These are phyloP conservation scores for Xylaria telfairii DNA, from an alignment of 495 filamentous ascomycete species.

Conservation along the genomic window DNA sequence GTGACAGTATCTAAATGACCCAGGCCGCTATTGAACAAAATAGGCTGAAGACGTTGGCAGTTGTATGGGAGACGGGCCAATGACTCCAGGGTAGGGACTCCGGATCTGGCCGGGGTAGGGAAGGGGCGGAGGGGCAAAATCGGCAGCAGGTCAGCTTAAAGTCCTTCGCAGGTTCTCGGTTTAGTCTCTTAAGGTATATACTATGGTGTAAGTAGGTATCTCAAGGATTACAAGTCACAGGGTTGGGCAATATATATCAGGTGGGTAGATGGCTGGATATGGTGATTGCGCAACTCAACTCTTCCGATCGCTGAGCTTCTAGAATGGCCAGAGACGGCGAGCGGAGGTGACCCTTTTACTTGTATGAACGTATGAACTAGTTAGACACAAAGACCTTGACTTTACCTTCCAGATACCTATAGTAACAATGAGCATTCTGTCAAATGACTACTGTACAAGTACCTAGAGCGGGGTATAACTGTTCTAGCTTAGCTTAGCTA, in stretches of 20 bases:
- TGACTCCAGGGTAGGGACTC: slow-evolving; percentile 8
- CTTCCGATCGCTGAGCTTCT: background rate
- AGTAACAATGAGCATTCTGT: slow-evolving; percentile 2
- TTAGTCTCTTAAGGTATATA: no score
- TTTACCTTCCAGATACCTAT: no score
- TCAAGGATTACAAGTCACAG: no score
- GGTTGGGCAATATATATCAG: no score
- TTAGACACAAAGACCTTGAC: background rate
- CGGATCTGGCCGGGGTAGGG: background rate
- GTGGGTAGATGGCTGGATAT: background rate
- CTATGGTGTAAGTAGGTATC: no score
- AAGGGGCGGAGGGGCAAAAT: slow-evolving; percentile 1
- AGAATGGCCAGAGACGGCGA: background rate
- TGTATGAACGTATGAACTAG: no score
- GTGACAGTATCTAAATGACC: background rate
- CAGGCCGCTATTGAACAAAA: background rate
- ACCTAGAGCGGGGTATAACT: slow-evolving; percentile 4
- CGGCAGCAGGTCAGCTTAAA: slow-evolving; percentile 9
- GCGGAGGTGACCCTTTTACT: background rate
- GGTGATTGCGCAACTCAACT: background rate
- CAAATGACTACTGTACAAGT: background rate
- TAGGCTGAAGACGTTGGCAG: slow-evolving; percentile 6
- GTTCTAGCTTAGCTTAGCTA: no score
- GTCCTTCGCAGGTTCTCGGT: background rate
- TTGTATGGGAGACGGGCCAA: background rate